Evolutionary conservation across 2,329 filamentous ascomycete genomes (phyloP).

Genomic region (Fusarium euwallaceae): DNA sequence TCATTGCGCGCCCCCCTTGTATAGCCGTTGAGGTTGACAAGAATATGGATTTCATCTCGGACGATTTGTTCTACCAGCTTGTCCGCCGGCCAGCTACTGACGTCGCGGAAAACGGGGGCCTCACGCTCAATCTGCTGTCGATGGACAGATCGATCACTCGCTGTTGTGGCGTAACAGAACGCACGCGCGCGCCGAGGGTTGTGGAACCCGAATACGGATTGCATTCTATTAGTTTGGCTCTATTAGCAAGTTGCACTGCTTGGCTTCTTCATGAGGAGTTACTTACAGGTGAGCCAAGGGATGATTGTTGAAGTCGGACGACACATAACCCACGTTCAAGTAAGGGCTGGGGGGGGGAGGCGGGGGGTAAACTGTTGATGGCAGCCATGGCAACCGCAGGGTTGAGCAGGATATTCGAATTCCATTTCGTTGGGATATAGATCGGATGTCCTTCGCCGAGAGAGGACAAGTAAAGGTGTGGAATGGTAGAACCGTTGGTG

Average conservation of each 20-base stretch:
- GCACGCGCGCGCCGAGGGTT: slow-evolving; percentile 80
- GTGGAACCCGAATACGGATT: slow-evolving; percentile 97
- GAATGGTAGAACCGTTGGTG: slow-evolving; percentile 95
- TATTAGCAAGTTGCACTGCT: slow-evolving; percentile 17
- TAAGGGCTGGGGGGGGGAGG: slow-evolving; percentile 84
- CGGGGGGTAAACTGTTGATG: slow-evolving; percentile 83
- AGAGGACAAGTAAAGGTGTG: slow-evolving; percentile 97
- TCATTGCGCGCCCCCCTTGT: slow-evolving; percentile 97
- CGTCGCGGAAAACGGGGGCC: slow-evolving; percentile 90
- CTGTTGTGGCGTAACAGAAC: slow-evolving; percentile 95
- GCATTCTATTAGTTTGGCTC: slow-evolving; percentile 72
- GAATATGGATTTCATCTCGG: slow-evolving; percentile 88
- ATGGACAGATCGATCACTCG: slow-evolving; percentile 89
- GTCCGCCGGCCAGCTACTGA: slow-evolving; percentile 87
- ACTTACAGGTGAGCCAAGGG: slow-evolving; percentile 87
- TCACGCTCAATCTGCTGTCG: slow-evolving; percentile 94
- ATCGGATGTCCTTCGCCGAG: slow-evolving; percentile 89
- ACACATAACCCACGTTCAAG: slow-evolving; percentile 95
- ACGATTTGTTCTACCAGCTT: slow-evolving; percentile 88
- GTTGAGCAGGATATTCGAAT: slow-evolving; percentile 93
- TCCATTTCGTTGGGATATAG: slow-evolving; percentile 95
- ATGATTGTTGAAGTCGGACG: slow-evolving; percentile 99
- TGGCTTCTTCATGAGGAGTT: neutral
- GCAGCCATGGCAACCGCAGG: slow-evolving; percentile 87
- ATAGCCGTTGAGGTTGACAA: slow-evolving; percentile 98